phyloP scores from a whole-genome alignment of 345 rosid genomes.

The Microthlaspi erraticum region DNA sequence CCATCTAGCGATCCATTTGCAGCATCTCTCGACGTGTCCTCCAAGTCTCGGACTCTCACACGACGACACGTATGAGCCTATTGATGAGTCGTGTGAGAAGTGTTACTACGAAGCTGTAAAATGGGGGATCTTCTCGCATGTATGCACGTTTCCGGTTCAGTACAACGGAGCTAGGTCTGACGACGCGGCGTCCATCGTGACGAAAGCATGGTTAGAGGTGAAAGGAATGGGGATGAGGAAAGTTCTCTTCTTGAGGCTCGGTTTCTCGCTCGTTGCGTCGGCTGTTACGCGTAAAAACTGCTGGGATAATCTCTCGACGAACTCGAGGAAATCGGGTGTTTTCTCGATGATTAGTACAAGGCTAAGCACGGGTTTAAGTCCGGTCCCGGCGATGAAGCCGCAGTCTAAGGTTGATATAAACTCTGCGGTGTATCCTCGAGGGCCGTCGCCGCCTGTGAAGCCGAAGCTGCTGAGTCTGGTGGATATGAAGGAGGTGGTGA shows the following conservation, averaged over 20 bases:
- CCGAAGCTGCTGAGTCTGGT: conserved; percentile 80
- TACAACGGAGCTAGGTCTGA: conserved; percentile 63
- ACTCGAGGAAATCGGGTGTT: conserved; percentile 77
- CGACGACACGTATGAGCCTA: conserved; percentile 58
- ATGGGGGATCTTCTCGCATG: conserved; percentile 93
- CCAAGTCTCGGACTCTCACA: conserved; percentile 62
- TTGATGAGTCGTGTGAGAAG: conserved; percentile 53
- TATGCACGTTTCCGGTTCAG: conserved; percentile 87
- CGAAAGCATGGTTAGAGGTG: conserved; percentile 94
- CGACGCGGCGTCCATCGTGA: conserved; percentile 75
- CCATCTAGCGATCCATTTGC: conserved; percentile 88
- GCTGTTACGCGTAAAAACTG: conserved; percentile 73
- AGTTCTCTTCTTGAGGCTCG: conserved; percentile 86
- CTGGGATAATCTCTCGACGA: conserved; percentile 75
- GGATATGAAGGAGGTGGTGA: conserved; percentile 81
- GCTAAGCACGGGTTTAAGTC: conserved; percentile 59
- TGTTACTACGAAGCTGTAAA: conserved; percentile 86
- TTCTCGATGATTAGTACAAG: conserved; percentile 77
- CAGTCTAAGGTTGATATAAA: conserved; percentile 67
- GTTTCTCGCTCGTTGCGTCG: conserved; percentile 74
- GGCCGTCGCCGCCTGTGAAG: conserved; percentile 59
- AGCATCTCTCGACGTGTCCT: conserved; percentile 80
- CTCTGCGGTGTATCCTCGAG: conserved; percentile 87
- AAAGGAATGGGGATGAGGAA: conserved; percentile 81
- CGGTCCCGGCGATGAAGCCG: conserved; percentile 51